Conservation (phyloP, 331 rosid genomes). For the Saraca asoca region DNA sequence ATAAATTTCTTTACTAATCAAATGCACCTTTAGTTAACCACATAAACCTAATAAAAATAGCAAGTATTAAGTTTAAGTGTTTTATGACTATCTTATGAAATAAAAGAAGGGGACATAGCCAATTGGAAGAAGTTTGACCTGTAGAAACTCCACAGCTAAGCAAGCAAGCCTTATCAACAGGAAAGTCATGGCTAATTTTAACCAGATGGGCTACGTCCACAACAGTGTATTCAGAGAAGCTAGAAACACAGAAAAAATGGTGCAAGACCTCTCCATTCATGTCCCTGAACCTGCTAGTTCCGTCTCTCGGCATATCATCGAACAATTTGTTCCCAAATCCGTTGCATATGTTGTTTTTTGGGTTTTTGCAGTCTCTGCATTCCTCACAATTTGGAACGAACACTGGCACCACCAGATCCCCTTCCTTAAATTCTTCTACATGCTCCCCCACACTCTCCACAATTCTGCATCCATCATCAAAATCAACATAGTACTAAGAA, state of each 20-base stretch:
- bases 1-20: too few relatives aligned
- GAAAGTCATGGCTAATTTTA: slow-evolving; percentile 38
- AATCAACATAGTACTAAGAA: neutral
- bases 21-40: too few relatives aligned
- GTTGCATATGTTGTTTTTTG: slow-evolving; percentile 47
- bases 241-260: slow-evolving; percentile 46
- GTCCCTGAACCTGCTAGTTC: slow-evolving; percentile 56
- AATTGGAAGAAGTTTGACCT: slow-evolving; percentile 21
- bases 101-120: too few relatives aligned
- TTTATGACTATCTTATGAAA: too few relatives aligned
- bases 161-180: slow-evolving; percentile 55
- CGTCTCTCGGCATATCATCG: slow-evolving; percentile 50
- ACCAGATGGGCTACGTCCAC: slow-evolving; percentile 52
- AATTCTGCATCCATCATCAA: slow-evolving; percentile 26
- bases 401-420: slow-evolving; percentile 62
- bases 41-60: too few relatives aligned
- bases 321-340: neutral
- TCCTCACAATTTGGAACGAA: slow-evolving; percentile 48
- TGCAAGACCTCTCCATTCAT: slow-evolving; percentile 46
- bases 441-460: slow-evolving; percentile 64
- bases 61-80: too few relatives aligned
- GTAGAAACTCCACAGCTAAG: slow-evolving; percentile 63
- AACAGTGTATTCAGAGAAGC: slow-evolving; percentile 59
- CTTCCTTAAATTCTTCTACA: slow-evolving; percentile 55
- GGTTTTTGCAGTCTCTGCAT: slow-evolving; percentile 52